These are phyloP conservation scores for Leptosphaerulina australis DNA, from an alignment of 2,329 filamentous ascomycete species.

Conservation along the genomic window DNA sequence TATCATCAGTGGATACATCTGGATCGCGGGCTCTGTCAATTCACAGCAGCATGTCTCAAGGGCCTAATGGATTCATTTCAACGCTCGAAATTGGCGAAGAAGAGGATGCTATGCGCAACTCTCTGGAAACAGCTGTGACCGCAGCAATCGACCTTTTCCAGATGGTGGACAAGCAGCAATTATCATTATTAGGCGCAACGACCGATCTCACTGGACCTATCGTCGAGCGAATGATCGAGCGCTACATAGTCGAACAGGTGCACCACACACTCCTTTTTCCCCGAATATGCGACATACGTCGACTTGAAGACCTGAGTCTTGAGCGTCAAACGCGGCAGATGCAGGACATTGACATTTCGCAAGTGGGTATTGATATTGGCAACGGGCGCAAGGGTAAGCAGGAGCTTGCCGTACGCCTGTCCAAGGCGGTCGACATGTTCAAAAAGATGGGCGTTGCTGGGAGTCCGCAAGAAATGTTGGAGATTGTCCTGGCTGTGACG, in stretches of 20 bases:
- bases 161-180: conserved; percentile 90
- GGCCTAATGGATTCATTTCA: conserved; percentile 47
- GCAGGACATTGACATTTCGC: conserved; percentile 90
- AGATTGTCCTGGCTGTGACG: conserved; percentile 76
- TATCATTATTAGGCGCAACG: conserved; percentile 87
- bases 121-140: conserved; percentile 89
- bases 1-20: conserved; percentile 45
- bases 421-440: conserved; percentile 84
- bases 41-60: conserved; percentile 46
- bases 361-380: conserved; percentile 86
- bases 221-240: conserved; percentile 92
- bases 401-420: conserved; percentile 77
- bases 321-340: conserved; percentile 91
- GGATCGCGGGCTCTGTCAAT: conserved; percentile 37
- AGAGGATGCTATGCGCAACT: conserved; percentile 86
- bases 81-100: conserved; percentile 78
- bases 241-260: conserved; percentile 91
- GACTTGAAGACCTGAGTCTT: conserved; percentile 82
- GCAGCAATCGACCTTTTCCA: conserved; percentile 95
- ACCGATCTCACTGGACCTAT: conserved; percentile 91
- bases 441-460: conserved; percentile 78
- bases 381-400: conserved; percentile 79
- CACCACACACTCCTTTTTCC: conserved; percentile 86
- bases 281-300: conserved; percentile 75
- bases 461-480: conserved; percentile 88